phyloP scores from a whole-genome alignment of 2,329 filamentous ascomycete species.

The Rhexocercosporidium sp. region DNA sequence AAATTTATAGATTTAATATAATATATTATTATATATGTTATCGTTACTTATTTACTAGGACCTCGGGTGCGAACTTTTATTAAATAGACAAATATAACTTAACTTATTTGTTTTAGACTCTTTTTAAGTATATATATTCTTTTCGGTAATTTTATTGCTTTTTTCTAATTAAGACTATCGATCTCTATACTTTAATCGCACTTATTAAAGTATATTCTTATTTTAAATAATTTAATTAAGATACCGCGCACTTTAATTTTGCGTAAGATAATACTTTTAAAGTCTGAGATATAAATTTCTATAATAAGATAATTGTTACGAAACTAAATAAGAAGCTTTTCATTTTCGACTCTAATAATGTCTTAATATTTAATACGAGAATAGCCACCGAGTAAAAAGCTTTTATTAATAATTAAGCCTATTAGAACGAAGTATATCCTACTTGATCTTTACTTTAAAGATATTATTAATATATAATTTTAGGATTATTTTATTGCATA shows the following conservation, averaged over 20 bases:
- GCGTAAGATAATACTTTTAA: conserved; percentile 38
- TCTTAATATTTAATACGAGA: conserved; percentile 18
- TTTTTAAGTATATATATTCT: conserved; percentile 48
- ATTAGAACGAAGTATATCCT: conserved; percentile 49
- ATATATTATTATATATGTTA: conserved; percentile 39
- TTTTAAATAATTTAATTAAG: conserved; percentile 49
- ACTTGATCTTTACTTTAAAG: neutral
- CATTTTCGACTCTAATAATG: conserved; percentile 42
- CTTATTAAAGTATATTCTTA: conserved; percentile 31
- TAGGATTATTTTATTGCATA: conserved; percentile 49
- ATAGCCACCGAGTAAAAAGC: conserved; percentile 46
- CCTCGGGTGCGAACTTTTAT: conserved; percentile 56
- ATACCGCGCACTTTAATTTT: conserved; percentile 52
- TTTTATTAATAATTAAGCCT: conserved; percentile 47
- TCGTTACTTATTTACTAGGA: conserved; percentile 55
- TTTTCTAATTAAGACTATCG: conserved; percentile 57
- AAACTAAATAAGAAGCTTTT: conserved; percentile 42
- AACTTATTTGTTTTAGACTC: conserved; percentile 48
- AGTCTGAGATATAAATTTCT: conserved; percentile 57
- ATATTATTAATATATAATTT: conserved; percentile 8
- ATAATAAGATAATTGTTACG: conserved; percentile 44
- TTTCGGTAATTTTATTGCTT: conserved; percentile 55
- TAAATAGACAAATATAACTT: conserved; percentile 52
- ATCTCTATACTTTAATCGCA: neutral
- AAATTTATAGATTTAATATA: conserved; percentile 58